These are phyloP conservation scores for Zea luxurians DNA, from an alignment of 176 grass and related monocot genomes.

Conservation along the genomic window DNA sequence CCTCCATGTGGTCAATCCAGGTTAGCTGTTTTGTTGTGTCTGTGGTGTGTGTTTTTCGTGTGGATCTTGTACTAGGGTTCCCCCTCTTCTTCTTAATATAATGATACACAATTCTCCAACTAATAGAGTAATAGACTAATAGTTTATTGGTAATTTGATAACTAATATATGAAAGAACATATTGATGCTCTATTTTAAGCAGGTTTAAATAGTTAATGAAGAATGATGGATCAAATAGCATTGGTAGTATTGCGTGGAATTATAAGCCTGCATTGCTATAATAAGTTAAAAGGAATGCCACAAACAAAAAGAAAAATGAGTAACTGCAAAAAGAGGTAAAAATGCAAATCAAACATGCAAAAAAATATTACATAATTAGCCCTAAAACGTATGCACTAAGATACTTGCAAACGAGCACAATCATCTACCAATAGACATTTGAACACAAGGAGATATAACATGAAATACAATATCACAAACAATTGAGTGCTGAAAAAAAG, in stretches of 20 bases:
- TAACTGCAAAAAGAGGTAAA: neutral
- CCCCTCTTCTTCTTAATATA: no score
- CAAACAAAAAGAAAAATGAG: constrained; percentile 18
- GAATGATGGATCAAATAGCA: constrained; percentile 6
- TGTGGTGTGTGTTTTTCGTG: no score
- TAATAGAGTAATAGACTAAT: neutral
- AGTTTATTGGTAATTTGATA: constrained; percentile 12
- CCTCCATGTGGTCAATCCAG: no score
- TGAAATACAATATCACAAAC: constrained; percentile 26
- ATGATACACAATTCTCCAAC: no score
- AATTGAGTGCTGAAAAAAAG: constrained; percentile 26
- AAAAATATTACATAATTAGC: neutral
- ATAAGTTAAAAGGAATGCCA: neutral
- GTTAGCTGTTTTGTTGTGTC: no score
- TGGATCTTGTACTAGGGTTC: no score
- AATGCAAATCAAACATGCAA: constrained; percentile 6
- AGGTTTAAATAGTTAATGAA: constrained; percentile 32
- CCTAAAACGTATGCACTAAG: neutral
- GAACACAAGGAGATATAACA: constrained; percentile 18
- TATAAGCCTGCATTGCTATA: constrained; percentile 23
- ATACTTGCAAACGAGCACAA: constrained; percentile 13
- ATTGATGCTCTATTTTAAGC: neutral
- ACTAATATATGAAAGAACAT: constrained; percentile 8
- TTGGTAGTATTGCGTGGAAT: neutral
- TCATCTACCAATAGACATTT: constrained; percentile 28